These are phyloP conservation scores for Cercospora brassicicola DNA, from an alignment of 2,329 filamentous ascomycete species.

Conservation along the genomic window DNA sequence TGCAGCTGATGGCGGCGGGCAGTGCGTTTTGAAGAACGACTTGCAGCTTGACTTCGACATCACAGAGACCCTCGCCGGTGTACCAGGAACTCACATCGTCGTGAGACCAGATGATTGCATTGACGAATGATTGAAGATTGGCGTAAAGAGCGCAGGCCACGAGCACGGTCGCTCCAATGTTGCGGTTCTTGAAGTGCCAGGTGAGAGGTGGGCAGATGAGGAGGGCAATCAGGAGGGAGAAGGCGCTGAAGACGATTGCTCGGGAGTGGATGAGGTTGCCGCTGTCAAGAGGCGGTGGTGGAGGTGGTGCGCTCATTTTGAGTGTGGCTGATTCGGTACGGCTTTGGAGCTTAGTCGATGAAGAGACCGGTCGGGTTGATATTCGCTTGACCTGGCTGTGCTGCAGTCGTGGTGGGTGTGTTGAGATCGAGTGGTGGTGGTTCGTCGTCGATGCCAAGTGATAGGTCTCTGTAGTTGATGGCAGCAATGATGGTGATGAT, in stretches of 20 bases:
- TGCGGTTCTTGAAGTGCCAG: conserved; percentile 62
- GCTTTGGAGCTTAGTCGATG: background rate
- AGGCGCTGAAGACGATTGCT: conserved; percentile 48
- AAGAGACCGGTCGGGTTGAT: background rate
- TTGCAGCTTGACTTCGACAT: conserved; percentile 62
- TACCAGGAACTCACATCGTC: conserved; percentile 58
- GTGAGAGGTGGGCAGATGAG: conserved; percentile 58
- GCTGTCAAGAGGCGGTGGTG: background rate
- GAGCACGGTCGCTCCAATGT: conserved; percentile 59
- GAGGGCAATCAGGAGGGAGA: conserved; percentile 53
- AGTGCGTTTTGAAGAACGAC: conserved; percentile 55
- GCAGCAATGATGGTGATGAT: conserved; percentile 17
- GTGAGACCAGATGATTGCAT: conserved; percentile 64
- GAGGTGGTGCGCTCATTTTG: conserved; percentile 2
- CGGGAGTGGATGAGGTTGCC: conserved; percentile 22
- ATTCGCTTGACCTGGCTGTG: background rate
- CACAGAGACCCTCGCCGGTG: conserved; percentile 62
- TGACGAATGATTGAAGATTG: conserved; percentile 60
- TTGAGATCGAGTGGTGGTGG: conserved; percentile 18
- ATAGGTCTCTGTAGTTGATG: conserved; percentile 7
- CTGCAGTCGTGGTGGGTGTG: background rate
- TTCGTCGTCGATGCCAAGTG: conserved; percentile 18
- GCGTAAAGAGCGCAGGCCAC: conserved; percentile 58
- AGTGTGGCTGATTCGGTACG: background rate
- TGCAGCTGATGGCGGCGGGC: conserved; percentile 56